Base-by-base conservation (phyloP, 768 basidiomycete species). In the Boletus barrowsii region DNA sequence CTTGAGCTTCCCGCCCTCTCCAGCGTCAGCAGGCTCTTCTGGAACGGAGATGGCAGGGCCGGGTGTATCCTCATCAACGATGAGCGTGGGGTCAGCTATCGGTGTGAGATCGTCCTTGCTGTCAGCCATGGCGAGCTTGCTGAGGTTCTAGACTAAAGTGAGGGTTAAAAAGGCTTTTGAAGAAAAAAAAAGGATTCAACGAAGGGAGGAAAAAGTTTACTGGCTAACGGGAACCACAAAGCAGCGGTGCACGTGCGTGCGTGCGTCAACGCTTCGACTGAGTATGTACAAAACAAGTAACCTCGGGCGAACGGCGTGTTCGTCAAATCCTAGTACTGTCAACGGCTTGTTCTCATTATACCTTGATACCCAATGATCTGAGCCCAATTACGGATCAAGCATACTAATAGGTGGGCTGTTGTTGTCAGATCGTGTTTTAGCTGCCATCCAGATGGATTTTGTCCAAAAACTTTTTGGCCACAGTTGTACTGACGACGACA, bases 1-100 rank as follows among this genome's bases (percentile, higher is more conserved):
- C 81, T 89, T 94, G 55, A 97, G 77, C 79, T 90, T 95, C 44
- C 92, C 89, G 56, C 92, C 90, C 69, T 98, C 95, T 32, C 89
- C 87, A 40, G 78, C 65, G 54, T 92, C 90, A 40, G 76, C 79
- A 40, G 79, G 68, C 59, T 90, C 88, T 49, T 90, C 88, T 53
- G 87, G 84, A 5, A 90, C 79, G 14, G 86, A 82, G 42, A 90
- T 81, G 52, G 86, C 73, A 20, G 80, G 76, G 14, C 72, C 78
- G 10, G 80, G 75, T 24, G 77, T 72, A 10, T 84, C 83, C 24
- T 83, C 80, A 59, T 84, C 79, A 35, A 68, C 36, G 48, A 56
- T 50, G 10, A 52, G 43, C 0, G 45, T 29, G 2, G 61, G 41
- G 10, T 57, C 50, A 17, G 42, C 17, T 20, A 58, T 57, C 6